Conservation (phyloP, 306 rosid genomes). For the Quercus alba region DNA sequence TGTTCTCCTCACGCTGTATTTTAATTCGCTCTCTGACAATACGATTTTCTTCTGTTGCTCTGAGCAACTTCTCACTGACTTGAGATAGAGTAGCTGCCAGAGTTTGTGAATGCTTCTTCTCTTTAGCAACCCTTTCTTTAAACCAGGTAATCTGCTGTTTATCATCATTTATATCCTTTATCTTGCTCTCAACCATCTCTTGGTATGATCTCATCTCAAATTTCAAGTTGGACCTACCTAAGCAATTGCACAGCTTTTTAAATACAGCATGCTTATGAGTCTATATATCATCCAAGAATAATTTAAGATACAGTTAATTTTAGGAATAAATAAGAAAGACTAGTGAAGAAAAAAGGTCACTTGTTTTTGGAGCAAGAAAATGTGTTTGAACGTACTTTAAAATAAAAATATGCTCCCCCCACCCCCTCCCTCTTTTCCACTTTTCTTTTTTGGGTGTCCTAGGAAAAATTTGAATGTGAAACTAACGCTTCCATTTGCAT, state of each 20-base stretch:
- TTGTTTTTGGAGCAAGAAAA: too few relatives aligned
- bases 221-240: conserved; percentile 39
- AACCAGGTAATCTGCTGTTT: conserved; percentile 34
- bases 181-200: conserved; percentile 45
- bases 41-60: conserved; percentile 26
- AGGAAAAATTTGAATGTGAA: too few relatives aligned
- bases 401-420: too few relatives aligned
- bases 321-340: too few relatives aligned
- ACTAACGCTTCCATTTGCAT: too few relatives aligned
- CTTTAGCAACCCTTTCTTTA: conserved; percentile 33
- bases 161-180: conserved; percentile 38
- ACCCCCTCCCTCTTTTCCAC: too few relatives aligned
- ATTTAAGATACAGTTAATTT: too few relatives aligned
- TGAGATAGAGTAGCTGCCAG: conserved; percentile 21
- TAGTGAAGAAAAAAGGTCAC: too few relatives aligned
- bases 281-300: not conserved
- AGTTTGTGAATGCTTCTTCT: conserved; percentile 31
- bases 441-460: too few relatives aligned
- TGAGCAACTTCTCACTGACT: conserved; percentile 42
- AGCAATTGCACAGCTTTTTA: not conserved
- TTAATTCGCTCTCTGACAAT: conserved; percentile 35
- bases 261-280: not conserved
- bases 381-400: too few relatives aligned
- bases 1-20: conserved; percentile 36
- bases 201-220: conserved; percentile 47